A percentile compares a stretch with the other conserved stretches of the same genome.
phyloP scores from a whole-genome alignment of 2,329 filamentous ascomycete species.

The Aspergillus brasiliensis region DNA sequence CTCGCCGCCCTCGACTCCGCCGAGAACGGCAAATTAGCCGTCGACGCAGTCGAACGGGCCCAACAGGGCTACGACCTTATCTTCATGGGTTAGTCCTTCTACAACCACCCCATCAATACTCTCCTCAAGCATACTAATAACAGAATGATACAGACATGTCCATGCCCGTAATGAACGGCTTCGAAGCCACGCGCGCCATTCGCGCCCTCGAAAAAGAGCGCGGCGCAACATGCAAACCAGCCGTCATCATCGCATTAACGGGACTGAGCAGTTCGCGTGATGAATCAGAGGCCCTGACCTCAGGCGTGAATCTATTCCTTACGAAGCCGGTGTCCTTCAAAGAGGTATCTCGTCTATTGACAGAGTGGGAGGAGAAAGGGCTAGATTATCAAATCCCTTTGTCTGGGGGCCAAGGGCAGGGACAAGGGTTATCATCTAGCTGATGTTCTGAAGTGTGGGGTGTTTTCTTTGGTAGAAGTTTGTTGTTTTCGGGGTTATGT shows the following conservation, averaged over 20 bases:
- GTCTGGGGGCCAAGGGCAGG: background rate
- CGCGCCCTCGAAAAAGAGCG: slow-evolving; percentile 43
- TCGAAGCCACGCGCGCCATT: slow-evolving; percentile 51
- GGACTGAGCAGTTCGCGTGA: slow-evolving; percentile 48
- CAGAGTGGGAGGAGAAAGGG: slow-evolving; percentile 32
- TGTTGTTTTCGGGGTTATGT: too few species aligned
- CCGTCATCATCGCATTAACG: slow-evolving; percentile 50
- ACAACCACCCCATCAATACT: background rate
- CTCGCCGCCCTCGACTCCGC: slow-evolving; percentile 41
- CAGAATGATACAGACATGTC: slow-evolving; percentile 38
- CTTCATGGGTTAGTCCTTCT: slow-evolving; percentile 43
- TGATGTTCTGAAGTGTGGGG: too few species aligned
- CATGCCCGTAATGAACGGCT: slow-evolving; percentile 54
- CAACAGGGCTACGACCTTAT: slow-evolving; percentile 45
- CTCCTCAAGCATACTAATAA: background rate
- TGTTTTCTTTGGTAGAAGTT: too few species aligned
- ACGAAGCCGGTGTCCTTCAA: slow-evolving; percentile 52
- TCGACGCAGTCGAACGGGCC: slow-evolving; percentile 41
- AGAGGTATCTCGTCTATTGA: slow-evolving; percentile 44
- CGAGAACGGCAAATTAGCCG: slow-evolving; percentile 46
- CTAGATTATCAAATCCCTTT: slow-evolving; percentile 1
- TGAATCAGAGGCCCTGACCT: slow-evolving; percentile 45
- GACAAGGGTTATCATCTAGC: too few species aligned
- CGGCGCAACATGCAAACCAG: slow-evolving; percentile 29
- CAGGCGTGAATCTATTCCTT: slow-evolving; percentile 50